These are phyloP conservation scores for Schizophyllum amplum DNA, from an alignment of 1,284 basidiomycete species.

Conservation along the genomic window DNA sequence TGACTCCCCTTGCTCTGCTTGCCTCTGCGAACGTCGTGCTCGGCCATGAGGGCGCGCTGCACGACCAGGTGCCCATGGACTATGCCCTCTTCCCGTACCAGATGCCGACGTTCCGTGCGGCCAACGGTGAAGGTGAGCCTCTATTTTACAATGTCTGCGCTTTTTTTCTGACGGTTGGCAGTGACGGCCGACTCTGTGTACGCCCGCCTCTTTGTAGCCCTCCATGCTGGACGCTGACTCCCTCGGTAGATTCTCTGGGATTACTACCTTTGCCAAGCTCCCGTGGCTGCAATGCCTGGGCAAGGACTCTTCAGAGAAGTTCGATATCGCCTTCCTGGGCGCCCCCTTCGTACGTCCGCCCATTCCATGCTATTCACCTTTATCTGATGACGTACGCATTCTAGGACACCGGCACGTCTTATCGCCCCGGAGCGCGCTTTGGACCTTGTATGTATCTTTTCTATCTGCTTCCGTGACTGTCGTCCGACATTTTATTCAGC, in stretches of 20 bases:
- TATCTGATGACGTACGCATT: background rate
- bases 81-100: conserved; percentile 45
- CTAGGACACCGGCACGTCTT: conserved; percentile 47
- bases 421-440: conserved; percentile 31
- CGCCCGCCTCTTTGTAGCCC: conserved; percentile 3
- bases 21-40: conserved; percentile 14
- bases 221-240: conserved; percentile 39
- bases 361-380: background rate
- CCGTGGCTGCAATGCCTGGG: conserved; percentile 66
- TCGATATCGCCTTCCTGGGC: conserved; percentile 57
- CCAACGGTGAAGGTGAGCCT: conserved; percentile 42
- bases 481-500: background rate
- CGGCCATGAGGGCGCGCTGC: conserved; percentile 31
- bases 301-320: conserved; percentile 18
- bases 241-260: conserved; percentile 66
- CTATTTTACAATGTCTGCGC: background rate
- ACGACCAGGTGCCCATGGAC: conserved; percentile 52
- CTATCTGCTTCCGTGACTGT: background rate
- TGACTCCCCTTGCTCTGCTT: conserved; percentile 15
- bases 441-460: background rate
- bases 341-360: conserved; percentile 38
- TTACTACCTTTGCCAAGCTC: conserved; percentile 67
- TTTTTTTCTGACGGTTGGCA: background rate
- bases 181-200: background rate
- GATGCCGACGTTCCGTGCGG: conserved; percentile 35